Base-by-base conservation (phyloP, 1,139 yeast genomes). In the Blastobotrys ciferrii region DNA sequence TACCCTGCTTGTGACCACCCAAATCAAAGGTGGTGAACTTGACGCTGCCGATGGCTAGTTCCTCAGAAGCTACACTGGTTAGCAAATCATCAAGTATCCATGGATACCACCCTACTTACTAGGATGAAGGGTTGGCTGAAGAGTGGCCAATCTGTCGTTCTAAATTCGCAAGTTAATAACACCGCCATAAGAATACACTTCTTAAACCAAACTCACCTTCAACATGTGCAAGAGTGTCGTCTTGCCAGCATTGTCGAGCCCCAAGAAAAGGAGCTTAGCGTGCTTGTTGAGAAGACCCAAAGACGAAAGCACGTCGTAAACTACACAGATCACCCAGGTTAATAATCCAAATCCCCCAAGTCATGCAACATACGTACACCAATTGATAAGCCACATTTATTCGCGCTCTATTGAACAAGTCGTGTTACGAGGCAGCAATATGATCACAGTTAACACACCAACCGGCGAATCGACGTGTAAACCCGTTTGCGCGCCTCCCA, bases 241-340 rank as follows among this genome's bases (percentile, higher is more conserved):
- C 70, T 92, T 92, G 69, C 99, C 99, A 47, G 99, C 99, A 65
- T 94, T 94, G 72, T 92, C 99, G 60, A 92, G 82, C 53, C 99
- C 99, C 56, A 92, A 80, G 72, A 92, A 92, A 66, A 92, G 80
- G 62, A 92, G 78, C 73, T 92, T 92, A 65, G 98, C 99, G 69
- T 91, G 97, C 74, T 92, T 92, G 76, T 94, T 92, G 92, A 96
- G 85, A 65, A 92, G 80, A 55, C 98, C 98, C 58, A 92, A 80
- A 46, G 95, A 87, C 62, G 97, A 87, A 65, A 92, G 80, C 54
- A 89, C 83, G 69, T 91, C 97, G 78, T 87, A 95, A 74, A 92
- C 88, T 67, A 57, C n/a, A 32, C 38, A 23, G 18, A 42, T 46
- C 5, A 5, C 28, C 9, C 9, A 5, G 28, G 28, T 23, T 23